Conservation (phyloP, 2,329 filamentous ascomycete genomes). For the Talaromyces amestolkiae region DNA sequence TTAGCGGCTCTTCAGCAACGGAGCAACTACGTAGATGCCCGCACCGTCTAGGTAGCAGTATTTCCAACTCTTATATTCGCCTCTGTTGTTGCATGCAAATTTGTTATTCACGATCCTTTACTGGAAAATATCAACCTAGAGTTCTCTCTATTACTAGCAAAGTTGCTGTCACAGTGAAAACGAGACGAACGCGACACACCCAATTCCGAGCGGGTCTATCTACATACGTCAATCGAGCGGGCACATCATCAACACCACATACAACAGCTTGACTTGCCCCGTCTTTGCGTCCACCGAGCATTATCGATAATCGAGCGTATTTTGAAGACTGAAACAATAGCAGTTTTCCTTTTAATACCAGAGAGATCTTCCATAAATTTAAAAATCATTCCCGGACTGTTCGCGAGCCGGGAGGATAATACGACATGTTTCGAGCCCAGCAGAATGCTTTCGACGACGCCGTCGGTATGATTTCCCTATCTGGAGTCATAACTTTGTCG, state of each 20-base stretch:
- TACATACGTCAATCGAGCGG: neutral
- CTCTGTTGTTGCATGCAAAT: neutral
- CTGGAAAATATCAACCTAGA: too few species aligned
- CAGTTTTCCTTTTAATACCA: neutral
- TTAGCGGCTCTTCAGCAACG: neutral
- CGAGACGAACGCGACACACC: neutral
- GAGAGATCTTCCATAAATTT: neutral
- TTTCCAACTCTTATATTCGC: constrained; percentile 6
- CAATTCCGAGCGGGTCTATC: neutral
- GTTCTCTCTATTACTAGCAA: too few species aligned
- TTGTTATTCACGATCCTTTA: too few species aligned
- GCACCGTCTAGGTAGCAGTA: constrained; percentile 20
- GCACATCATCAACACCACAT: neutral
- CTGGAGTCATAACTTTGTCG: too few species aligned
- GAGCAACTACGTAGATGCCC: constrained; percentile 8
- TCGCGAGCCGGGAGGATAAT: constrained; percentile 2
- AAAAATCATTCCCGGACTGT: neutral
- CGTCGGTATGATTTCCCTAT: constrained; percentile 54
- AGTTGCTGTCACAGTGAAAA: neutral
- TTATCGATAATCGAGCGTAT: too few species aligned
- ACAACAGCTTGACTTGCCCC: neutral
- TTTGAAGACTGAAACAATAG: neutral
- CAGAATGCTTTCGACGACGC: constrained; percentile 69
- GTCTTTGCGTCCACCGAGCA: neutral
- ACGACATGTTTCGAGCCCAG: constrained; percentile 58